A percentile compares a stretch with the other conserved stretches of the same genome.
Conservation (phyloP, 2,329 filamentous ascomycete genomes). For the Xylaria sp. region DNA sequence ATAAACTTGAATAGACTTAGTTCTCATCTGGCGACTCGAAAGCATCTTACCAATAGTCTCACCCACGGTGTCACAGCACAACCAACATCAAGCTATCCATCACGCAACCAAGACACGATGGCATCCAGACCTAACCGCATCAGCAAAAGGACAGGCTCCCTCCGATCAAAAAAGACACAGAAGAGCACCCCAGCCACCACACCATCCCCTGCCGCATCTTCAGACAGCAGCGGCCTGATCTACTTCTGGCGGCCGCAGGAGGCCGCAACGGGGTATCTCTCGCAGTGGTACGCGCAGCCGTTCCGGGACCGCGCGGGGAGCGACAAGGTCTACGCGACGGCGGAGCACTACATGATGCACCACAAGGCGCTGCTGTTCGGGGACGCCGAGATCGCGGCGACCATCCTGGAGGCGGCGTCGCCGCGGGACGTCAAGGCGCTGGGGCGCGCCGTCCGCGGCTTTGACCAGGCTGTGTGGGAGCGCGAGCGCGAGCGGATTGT, state of each 20-base stretch:
- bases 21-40: too few relatives aligned
- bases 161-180: not conserved
- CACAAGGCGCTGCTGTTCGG: slow-evolving; percentile 34
- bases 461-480: slow-evolving; percentile 58
- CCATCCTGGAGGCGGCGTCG: slow-evolving; percentile 53
- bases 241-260: slow-evolving; percentile 30
- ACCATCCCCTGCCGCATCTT: not conserved
- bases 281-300: slow-evolving; percentile 28
- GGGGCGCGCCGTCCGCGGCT: slow-evolving; percentile 60
- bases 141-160: not conserved
- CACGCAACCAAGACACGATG: too few relatives aligned
- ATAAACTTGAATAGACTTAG: too few relatives aligned
- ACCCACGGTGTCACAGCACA: too few relatives aligned
- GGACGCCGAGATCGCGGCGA: slow-evolving; percentile 49
- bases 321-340: slow-evolving; percentile 50
- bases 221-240: slow-evolving; percentile 6
- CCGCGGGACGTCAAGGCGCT: slow-evolving; percentile 58
- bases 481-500: slow-evolving; percentile 60
- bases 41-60: not conserved
- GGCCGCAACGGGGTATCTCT: slow-evolving; percentile 26
- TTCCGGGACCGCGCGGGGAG: slow-evolving; percentile 24
- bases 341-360: slow-evolving; percentile 54
- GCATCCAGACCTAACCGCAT: slow-evolving; percentile 9
- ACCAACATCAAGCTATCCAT: too few relatives aligned
- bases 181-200: not conserved